phyloP scores from a whole-genome alignment of 768 basidiomycete genomes.

The Mrakia blollopis region DNA sequence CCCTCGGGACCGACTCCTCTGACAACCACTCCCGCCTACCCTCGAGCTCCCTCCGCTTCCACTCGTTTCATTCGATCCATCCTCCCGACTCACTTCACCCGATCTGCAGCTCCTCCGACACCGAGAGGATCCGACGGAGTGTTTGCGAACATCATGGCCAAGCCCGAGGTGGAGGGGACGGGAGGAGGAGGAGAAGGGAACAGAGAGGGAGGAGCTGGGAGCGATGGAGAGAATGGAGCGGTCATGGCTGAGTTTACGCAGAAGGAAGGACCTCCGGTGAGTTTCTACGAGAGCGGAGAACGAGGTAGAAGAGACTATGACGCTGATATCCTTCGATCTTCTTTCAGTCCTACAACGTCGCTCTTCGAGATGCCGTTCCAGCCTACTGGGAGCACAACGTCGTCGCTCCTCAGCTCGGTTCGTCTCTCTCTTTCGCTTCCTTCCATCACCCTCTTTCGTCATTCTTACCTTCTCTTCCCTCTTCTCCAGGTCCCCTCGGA shows the following conservation, averaged over 20 bases:
- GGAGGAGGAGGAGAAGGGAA: constrained; percentile 12
- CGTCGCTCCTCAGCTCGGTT: constrained; percentile 57
- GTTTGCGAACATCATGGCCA: constrained; percentile 89
- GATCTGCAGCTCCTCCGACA: constrained; percentile 35
- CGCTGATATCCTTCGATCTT: background rate
- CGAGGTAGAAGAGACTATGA: background rate
- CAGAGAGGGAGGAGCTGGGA: constrained; percentile 36
- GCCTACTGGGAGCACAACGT: constrained; percentile 97
- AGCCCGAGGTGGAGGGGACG: constrained; percentile 55
- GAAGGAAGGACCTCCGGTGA: constrained; percentile 78
- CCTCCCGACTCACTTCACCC: constrained; percentile 33
- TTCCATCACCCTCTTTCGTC: constrained; percentile 34
- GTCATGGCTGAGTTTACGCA: constrained; percentile 71
- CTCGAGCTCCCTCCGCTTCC: constrained; percentile 22
- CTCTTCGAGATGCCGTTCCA: constrained; percentile 83
- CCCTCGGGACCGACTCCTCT: constrained; percentile 33
- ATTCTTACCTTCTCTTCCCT: constrained; percentile 44
- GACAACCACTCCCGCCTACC: constrained; percentile 31
- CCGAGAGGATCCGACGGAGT: constrained; percentile 75
- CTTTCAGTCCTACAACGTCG: constrained; percentile 71
- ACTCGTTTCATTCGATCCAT: constrained; percentile 32
- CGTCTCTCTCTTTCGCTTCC: background rate
- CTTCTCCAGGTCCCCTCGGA: constrained; percentile 46
- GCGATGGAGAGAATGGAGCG: constrained; percentile 49
- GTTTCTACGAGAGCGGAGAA: constrained; percentile 37